A percentile compares a stretch with the other conserved stretches of the same genome.
Conservation (phyloP, 2,329 filamentous ascomycete species). For the Cylindrodendrum hubeiense region DNA sequence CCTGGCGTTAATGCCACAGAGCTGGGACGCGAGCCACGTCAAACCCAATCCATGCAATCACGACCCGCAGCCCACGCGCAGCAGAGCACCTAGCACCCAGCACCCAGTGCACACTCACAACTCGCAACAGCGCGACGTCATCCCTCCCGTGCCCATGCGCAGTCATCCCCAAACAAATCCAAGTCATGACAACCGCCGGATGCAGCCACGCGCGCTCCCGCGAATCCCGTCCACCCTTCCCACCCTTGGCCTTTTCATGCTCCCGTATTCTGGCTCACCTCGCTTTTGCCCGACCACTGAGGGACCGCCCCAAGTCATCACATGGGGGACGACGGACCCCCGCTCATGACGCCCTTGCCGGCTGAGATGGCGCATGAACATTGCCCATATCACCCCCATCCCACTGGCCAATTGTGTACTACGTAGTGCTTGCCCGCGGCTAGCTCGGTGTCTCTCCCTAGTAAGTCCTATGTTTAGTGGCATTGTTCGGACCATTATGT, state of each 20-base stretch:
- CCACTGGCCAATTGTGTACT: slow-evolving; percentile 20
- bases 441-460: slow-evolving; percentile 1
- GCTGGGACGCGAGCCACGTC: slow-evolving; percentile 9
- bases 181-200: slow-evolving; percentile 11
- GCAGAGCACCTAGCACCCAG: background rate
- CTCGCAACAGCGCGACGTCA: background rate
- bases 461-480: background rate
- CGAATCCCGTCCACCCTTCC: slow-evolving; percentile 8
- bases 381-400: slow-evolving; percentile 5
- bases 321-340: slow-evolving; percentile 2
- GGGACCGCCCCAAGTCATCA: background rate
- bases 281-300: background rate
- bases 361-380: slow-evolving; percentile 31
- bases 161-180: background rate
- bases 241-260: background rate
- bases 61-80: background rate
- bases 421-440: slow-evolving; percentile 7
- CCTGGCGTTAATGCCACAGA: background rate
- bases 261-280: slow-evolving; percentile 2
- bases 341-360: slow-evolving; percentile 31
- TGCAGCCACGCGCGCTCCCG: slow-evolving; percentile 13
- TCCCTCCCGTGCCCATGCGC: background rate
- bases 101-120: background rate
- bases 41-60: background rate
- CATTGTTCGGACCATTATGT: background rate